Base-by-base conservation (phyloP, 805 yeast genomes). In the Cephaloascus fragrans region DNA sequence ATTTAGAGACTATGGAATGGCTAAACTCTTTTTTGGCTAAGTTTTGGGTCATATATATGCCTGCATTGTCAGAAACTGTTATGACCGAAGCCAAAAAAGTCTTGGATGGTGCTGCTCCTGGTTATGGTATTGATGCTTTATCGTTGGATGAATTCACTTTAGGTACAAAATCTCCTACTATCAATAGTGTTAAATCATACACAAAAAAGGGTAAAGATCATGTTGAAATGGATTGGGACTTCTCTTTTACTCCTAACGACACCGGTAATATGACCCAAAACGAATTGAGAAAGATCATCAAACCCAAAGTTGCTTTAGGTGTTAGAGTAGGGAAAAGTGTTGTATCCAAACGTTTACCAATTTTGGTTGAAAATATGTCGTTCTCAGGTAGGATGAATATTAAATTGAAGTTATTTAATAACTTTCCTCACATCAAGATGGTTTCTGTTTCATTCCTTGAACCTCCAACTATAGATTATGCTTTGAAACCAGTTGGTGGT, bases 21-120 rank as follows among this genome's bases (percentile, higher is more conserved):
- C 56, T 84, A 50, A 84, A 84, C 51, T 73, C 80, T 18, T 83
- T 84, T 51, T 59, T 84, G 54, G 79, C 79, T 34, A 84, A 84
- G 59, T 83, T 84, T 52, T 84, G 95, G 95, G 84, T 83, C 41
- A 82, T 84, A 44, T 84, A 84, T 51, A 84, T 84, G 95, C 90
- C 93, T 26, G 87, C 84, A 1, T 64, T 84, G 37, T 79, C 88
- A 4, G 86, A 82, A 47, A 78, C 76, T 59, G 94, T 84, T 18
- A 69, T 77, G 56, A 73, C 71, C 37, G 74, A 72, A 50, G 83
- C 86, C n/a, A 83, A 82, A 49, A 79, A 75, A 18, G 66, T 72
- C 15, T 60, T 84, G 52, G 75, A 77, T 36, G 88, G 76, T 51
- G 75, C 77, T 44, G 86, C 83, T 3, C 90, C 94, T 12, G 94